Evolutionary conservation across 495 filamentous ascomycete species (phyloP).

Genomic region (Darksidea phi): DNA sequence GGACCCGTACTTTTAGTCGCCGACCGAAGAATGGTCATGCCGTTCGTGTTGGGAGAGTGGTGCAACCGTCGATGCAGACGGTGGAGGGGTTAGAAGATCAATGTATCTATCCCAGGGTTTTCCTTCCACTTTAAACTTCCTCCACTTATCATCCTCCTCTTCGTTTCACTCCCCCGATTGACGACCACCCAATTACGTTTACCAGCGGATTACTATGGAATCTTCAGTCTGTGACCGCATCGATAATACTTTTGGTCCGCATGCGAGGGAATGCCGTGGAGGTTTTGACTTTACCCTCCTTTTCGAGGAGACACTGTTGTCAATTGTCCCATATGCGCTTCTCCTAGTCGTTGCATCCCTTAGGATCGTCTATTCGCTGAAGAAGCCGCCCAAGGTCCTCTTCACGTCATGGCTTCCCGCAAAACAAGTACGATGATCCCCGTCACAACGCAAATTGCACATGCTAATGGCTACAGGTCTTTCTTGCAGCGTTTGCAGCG

Average conservation of each 20-base stretch:
- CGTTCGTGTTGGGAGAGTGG: too few relatives aligned
- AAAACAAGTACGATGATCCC: neutral
- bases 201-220: neutral
- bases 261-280: constrained; percentile 39
- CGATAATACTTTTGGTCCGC: constrained; percentile 41
- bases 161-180: too few relatives aligned
- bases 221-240: neutral
- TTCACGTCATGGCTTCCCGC: neutral
- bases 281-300: constrained; percentile 19
- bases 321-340: constrained; percentile 49
- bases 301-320: constrained; percentile 53
- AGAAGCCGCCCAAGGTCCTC: neutral
- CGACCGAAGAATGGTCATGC: too few relatives aligned
- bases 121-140: too few relatives aligned
- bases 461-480: neutral
- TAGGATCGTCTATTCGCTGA: constrained; percentile 43
- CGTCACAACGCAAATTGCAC: neutral
- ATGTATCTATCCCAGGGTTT: too few relatives aligned
- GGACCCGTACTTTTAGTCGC: too few relatives aligned
- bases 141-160: too few relatives aligned
- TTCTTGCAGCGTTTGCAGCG: constrained; percentile 40
- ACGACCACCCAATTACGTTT: too few relatives aligned
- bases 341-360: constrained; percentile 51
- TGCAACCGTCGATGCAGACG: too few relatives aligned
- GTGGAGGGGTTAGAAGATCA: too few relatives aligned